These are phyloP conservation scores for Fusarium sp. DNA, from an alignment of 2,329 filamentous ascomycete species.

Conservation along the genomic window DNA sequence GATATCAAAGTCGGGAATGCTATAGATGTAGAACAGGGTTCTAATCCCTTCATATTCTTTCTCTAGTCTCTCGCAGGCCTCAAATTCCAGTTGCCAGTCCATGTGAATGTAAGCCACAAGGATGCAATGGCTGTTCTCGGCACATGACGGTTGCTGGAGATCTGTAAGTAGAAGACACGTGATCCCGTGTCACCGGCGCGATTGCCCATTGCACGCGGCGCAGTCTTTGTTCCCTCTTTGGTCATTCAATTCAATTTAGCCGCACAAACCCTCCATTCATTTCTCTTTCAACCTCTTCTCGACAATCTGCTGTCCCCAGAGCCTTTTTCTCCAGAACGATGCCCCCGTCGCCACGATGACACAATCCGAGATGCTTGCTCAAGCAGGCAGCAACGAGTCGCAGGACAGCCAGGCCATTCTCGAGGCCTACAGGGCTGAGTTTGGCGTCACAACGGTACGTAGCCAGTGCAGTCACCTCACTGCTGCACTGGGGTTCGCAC, in stretches of 20 bases:
- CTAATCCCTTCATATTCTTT: too few species aligned
- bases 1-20: too few species aligned
- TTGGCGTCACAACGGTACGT: conserved; percentile 60
- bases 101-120: too few species aligned
- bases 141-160: too few species aligned
- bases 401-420: conserved; percentile 63
- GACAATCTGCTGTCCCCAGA: background rate
- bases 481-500: conserved; percentile 35
- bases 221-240: conserved; percentile 21
- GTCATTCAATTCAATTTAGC: conserved; percentile 38
- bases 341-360: conserved; percentile 48
- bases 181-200: conserved; percentile 49
- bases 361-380: conserved; percentile 45
- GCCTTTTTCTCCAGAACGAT: conserved; percentile 29
- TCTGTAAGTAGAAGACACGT: conserved; percentile 42
- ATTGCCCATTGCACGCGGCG: background rate
- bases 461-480: conserved; percentile 33
- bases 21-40: too few species aligned
- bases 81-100: too few species aligned
- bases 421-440: conserved; percentile 56
- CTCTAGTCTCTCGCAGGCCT: too few species aligned
- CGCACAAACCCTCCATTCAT: conserved; percentile 16
- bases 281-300: conserved; percentile 13
- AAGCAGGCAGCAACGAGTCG: conserved; percentile 56
- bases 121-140: too few species aligned